phyloP scores from a whole-genome alignment of 208 protist genomes.

The Phytomonas serpens region DNA sequence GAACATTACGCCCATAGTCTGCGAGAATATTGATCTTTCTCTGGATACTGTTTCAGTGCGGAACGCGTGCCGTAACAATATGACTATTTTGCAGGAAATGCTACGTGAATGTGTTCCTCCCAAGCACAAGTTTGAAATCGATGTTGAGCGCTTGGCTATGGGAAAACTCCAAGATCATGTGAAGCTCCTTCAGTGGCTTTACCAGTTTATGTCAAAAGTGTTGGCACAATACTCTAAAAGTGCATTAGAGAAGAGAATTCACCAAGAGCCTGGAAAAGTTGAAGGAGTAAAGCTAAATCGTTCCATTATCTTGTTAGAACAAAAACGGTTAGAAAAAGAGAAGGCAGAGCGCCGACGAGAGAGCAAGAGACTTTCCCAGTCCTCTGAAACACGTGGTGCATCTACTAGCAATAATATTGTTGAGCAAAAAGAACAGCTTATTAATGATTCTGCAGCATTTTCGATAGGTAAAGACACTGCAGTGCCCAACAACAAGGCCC shows the following conservation, averaged over 20 bases:
- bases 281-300: constrained; percentile 56
- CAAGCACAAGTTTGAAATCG: constrained; percentile 36
- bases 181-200: constrained; percentile 64
- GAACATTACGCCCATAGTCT: constrained; percentile 45
- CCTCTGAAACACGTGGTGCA: not conserved
- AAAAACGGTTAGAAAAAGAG: constrained; percentile 9
- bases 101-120: constrained; percentile 43
- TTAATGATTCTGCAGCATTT: not conserved
- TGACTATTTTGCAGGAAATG: constrained; percentile 61
- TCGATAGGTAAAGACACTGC: not conserved
- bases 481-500: not conserved
- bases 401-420: not conserved
- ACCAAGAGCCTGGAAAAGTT: constrained; percentile 16
- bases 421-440: not conserved
- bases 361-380: not conserved
- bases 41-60: constrained; percentile 40
- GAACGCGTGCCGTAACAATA: constrained; percentile 47
- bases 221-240: constrained; percentile 55
- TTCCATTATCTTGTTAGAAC: constrained; percentile 12
- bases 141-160: constrained; percentile 45
- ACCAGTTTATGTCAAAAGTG: constrained; percentile 66
- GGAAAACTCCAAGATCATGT: constrained; percentile 85
- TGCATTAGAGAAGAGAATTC: constrained; percentile 27
- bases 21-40: constrained; percentile 46
- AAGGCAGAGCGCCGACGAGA: not conserved